Percentiles rank a stretch among this genome's conserved stretches.
phyloP scores from a whole-genome alignment of 371 early-diverging fungal species.

The Mortierella sp. region DNA sequence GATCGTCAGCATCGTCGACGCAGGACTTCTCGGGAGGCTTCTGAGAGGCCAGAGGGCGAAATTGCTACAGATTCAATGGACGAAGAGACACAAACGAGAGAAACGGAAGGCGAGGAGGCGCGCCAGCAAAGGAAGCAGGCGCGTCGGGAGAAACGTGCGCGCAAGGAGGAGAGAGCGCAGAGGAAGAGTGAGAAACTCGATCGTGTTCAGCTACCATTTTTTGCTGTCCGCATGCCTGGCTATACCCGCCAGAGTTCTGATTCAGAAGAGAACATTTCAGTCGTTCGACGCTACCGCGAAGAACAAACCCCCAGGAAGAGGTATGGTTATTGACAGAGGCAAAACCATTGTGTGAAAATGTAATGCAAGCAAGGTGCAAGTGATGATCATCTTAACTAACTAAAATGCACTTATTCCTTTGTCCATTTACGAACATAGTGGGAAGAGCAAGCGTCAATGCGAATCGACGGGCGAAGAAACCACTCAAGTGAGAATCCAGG shows the following conservation, averaged over 20 bases:
- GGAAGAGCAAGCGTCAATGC: slow-evolving; percentile 28
- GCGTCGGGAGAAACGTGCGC: slow-evolving; percentile 40
- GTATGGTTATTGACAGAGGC: slow-evolving; percentile 6
- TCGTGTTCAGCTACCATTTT: slow-evolving; percentile 35
- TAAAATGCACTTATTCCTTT: neutral
- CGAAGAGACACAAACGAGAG: slow-evolving; percentile 18
- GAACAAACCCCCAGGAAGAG: slow-evolving; percentile 21
- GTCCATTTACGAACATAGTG: neutral
- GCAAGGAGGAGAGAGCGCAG: slow-evolving; percentile 34
- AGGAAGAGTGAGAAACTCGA: slow-evolving; percentile 8
- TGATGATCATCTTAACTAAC: neutral
- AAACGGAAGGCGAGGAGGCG: slow-evolving; percentile 27
- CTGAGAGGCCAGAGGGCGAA: slow-evolving; percentile 9
- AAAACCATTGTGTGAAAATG: neutral
- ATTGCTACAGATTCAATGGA: neutral
- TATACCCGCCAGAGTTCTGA: slow-evolving; percentile 50
- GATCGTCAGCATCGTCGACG: slow-evolving; percentile 33
- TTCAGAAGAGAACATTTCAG: slow-evolving; percentile 48
- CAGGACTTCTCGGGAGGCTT: slow-evolving; percentile 20
- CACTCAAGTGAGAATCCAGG: slow-evolving; percentile 43
- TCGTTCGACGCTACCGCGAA: slow-evolving; percentile 36
- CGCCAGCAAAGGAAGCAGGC: slow-evolving; percentile 35
- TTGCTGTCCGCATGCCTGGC: slow-evolving; percentile 36
- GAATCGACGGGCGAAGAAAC: slow-evolving; percentile 28
- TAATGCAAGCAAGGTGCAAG: neutral